phyloP scores from a whole-genome alignment of 805 yeast species.

The Suhomyces sp. region DNA sequence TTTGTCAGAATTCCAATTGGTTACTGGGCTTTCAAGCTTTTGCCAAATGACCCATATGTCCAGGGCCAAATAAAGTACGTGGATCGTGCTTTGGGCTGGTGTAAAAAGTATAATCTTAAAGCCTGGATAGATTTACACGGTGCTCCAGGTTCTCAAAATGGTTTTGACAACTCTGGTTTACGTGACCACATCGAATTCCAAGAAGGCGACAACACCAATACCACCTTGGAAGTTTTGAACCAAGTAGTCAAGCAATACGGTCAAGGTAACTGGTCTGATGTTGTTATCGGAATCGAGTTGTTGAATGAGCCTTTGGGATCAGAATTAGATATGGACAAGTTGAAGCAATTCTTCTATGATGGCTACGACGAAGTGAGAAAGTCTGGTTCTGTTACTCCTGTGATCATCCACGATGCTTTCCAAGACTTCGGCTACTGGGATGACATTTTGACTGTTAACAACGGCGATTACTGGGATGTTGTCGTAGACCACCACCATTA shows the following conservation, averaged over 20 bases:
- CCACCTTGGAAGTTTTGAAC: slow-evolving; percentile 56
- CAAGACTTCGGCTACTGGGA: slow-evolving; percentile 58
- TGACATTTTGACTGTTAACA: slow-evolving; percentile 39
- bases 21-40: slow-evolving; percentile 80
- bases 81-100: slow-evolving; percentile 76
- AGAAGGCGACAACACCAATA: slow-evolving; percentile 47
- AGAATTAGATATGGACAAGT: slow-evolving; percentile 51
- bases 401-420: slow-evolving; percentile 83
- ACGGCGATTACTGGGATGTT: slow-evolving; percentile 54
- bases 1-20: slow-evolving; percentile 90
- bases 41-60: slow-evolving; percentile 77
- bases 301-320: slow-evolving; percentile 90
- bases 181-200: slow-evolving; percentile 64
- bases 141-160: slow-evolving; percentile 82
- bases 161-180: slow-evolving; percentile 86
- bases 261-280: slow-evolving; percentile 56
- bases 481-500: slow-evolving; percentile 88
- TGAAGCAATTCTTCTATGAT: slow-evolving; percentile 56
- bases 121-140: slow-evolving; percentile 81
- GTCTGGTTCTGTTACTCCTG: slow-evolving; percentile 44
- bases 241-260: slow-evolving; percentile 65
- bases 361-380: slow-evolving; percentile 67
- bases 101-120: slow-evolving; percentile 53
- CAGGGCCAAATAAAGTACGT: slow-evolving; percentile 73
- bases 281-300: slow-evolving; percentile 78